phyloP scores from a whole-genome alignment of 495 filamentous ascomycete species.

The Tetracladium setigerum region DNA sequence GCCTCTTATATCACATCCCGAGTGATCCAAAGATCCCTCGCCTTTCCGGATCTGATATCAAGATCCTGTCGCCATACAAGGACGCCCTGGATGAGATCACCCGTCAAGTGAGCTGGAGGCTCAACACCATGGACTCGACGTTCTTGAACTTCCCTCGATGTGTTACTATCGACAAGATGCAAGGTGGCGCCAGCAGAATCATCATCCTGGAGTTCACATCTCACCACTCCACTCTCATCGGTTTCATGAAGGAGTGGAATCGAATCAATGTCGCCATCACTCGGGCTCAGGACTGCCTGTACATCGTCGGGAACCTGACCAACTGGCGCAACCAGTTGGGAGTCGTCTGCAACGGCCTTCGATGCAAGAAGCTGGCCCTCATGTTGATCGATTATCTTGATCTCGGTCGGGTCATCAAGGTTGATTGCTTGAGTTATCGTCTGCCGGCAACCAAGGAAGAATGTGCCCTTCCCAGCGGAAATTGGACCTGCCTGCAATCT shows the following conservation, averaged over 20 bases:
- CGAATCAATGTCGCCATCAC: constrained; percentile 3
- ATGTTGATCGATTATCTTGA: not conserved
- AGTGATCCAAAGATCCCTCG: no score
- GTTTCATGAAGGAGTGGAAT: constrained; percentile 3
- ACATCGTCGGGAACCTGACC: not conserved
- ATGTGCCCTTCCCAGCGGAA: no score
- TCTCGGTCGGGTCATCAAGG: not conserved
- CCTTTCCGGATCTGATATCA: no score
- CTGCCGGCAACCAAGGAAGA: no score
- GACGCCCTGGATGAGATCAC: not conserved
- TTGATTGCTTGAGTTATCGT: no score
- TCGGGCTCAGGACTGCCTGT: constrained; percentile 1
- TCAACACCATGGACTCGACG: not conserved
- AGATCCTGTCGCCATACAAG: constrained; percentile 4
- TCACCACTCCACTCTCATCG: not conserved
- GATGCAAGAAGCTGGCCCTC: constrained; percentile 1
- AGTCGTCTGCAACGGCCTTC: not conserved
- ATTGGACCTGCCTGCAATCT: no score
- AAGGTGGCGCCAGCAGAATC: constrained; percentile 1
- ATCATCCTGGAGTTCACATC: constrained; percentile 1
- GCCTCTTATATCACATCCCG: no score
- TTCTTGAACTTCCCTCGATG: not conserved
- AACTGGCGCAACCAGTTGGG: not conserved
- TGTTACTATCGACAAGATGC: constrained; percentile 1
- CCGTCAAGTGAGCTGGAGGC: not conserved